phyloP scores from a whole-genome alignment of 169 alveolate species.

The Plasmodium blacklocki region DNA sequence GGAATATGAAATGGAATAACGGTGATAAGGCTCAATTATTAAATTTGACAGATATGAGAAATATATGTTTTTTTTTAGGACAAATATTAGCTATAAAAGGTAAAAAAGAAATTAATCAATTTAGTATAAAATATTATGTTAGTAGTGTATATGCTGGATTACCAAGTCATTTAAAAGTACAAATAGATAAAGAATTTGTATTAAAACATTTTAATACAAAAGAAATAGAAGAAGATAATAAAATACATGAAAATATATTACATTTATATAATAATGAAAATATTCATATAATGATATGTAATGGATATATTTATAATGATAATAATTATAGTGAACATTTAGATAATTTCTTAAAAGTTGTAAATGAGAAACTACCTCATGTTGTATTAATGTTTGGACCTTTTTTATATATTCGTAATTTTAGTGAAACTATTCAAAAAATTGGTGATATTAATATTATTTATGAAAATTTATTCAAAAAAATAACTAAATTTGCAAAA shows the following conservation, averaged over 20 bases:
- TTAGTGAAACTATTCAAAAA: conserved; percentile 76
- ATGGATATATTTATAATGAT: conserved; percentile 69
- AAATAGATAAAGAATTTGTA: conserved; percentile 43
- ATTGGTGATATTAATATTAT: conserved; percentile 73
- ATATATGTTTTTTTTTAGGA: conserved; percentile 68
- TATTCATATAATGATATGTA: conserved; percentile 69
- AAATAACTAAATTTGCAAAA: conserved; percentile 75
- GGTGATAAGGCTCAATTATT: conserved; percentile 76
- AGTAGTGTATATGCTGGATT: conserved; percentile 69
- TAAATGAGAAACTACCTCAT: conserved; percentile 75
- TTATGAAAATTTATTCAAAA: conserved; percentile 63
- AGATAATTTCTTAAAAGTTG: conserved; percentile 56
- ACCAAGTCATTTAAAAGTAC: conserved; percentile 65
- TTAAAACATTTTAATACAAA: conserved; percentile 69
- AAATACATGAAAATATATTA: conserved; percentile 34
- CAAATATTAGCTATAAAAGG: conserved; percentile 77
- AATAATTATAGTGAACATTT: conserved; percentile 68
- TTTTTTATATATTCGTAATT: conserved; percentile 75
- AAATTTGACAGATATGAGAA: conserved; percentile 57
- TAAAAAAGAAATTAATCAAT: conserved; percentile 74
- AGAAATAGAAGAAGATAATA: conserved; percentile 68
- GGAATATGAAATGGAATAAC: conserved; percentile 39
- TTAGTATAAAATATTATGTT: conserved; percentile 69
- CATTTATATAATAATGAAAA: conserved; percentile 72
- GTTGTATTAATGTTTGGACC: conserved; percentile 76